Evolutionary conservation across 176 grass and related monocot species (phyloP).

Genomic region (Lolium perenne): DNA sequence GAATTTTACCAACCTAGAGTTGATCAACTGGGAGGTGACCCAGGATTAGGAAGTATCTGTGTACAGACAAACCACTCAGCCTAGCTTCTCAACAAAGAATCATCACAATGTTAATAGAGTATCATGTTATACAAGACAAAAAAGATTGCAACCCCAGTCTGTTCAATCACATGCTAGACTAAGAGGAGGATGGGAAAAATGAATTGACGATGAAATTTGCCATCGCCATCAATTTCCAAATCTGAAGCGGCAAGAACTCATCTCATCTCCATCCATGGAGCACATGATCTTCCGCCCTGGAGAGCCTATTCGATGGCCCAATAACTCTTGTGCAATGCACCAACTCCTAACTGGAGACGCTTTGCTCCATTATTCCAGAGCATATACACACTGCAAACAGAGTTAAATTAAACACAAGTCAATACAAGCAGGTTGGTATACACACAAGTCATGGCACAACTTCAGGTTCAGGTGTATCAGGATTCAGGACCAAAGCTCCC

Average conservation of each 20-base stretch:
- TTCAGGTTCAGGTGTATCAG: neutral
- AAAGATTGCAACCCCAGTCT: no score
- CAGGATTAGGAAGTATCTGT: no score
- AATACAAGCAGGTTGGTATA: neutral
- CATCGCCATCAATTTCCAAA: neutral
- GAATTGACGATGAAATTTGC: neutral
- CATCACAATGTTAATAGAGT: no score
- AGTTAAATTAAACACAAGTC: neutral
- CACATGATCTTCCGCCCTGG: neutral
- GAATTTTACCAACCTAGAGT: no score
- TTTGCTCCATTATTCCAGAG: neutral
- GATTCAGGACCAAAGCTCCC: neutral
- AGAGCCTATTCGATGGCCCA: neutral
- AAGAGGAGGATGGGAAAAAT: neutral
- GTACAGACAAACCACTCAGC: no score
- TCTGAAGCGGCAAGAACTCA: neutral
- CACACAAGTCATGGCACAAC: neutral
- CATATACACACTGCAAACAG: constrained; percentile 22
- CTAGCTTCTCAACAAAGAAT: no score
- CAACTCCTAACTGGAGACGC: neutral
- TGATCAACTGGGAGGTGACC: no score
- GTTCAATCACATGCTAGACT: no score
- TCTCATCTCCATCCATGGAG: neutral
- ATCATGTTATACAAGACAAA: no score
- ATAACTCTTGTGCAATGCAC: neutral